Percentiles rank a stretch among this genome's conserved stretches.
These are phyloP conservation scores for Phoma herbarum DNA, from an alignment of 2,329 filamentous ascomycete genomes.

Conservation along the genomic window DNA sequence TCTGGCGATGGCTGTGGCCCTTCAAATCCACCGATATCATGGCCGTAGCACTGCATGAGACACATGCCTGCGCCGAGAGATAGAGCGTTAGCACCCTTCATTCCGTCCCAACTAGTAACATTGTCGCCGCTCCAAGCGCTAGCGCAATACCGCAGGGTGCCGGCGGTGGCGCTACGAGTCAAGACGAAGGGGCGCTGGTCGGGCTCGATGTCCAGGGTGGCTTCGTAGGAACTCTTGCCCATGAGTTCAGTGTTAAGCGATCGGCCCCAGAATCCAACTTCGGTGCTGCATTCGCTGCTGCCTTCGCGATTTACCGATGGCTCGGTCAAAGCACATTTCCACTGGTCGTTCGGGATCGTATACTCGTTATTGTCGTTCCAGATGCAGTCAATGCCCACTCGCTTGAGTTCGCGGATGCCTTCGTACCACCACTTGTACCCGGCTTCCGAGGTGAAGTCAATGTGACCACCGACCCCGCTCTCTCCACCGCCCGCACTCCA, in stretches of 20 bases:
- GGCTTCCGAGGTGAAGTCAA: conserved; percentile 74
- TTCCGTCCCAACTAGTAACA: conserved; percentile 75
- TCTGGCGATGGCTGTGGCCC: conserved; percentile 76
- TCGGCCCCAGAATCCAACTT: conserved; percentile 74
- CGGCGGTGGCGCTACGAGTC: conserved; percentile 74
- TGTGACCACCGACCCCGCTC: conserved; percentile 73
- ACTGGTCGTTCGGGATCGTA: conserved; percentile 70
- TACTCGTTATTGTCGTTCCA: conserved; percentile 87
- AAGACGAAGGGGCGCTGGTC: conserved; percentile 71
- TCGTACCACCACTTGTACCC: conserved; percentile 78
- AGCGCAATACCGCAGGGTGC: conserved; percentile 74
- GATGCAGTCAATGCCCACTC: conserved; percentile 74
- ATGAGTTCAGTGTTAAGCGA: conserved; percentile 75
- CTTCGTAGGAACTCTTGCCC: conserved; percentile 75
- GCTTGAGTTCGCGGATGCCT: conserved; percentile 68
- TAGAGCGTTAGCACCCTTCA: conserved; percentile 75
- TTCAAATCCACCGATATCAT: conserved; percentile 80
- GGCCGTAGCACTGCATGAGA: conserved; percentile 73
- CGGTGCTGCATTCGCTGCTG: conserved; percentile 51
- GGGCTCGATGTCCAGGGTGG: conserved; percentile 66
- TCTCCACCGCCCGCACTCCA: conserved; percentile 78
- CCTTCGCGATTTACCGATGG: conserved; percentile 40
- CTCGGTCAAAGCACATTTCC: conserved; percentile 67
- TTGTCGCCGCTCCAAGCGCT: conserved; percentile 81
- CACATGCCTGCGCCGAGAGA: conserved; percentile 74